Percentiles rank a stretch among this genome's conserved stretches.
Conservation (phyloP, 352 stramenopile species). For the Bremia lactucae region DNA sequence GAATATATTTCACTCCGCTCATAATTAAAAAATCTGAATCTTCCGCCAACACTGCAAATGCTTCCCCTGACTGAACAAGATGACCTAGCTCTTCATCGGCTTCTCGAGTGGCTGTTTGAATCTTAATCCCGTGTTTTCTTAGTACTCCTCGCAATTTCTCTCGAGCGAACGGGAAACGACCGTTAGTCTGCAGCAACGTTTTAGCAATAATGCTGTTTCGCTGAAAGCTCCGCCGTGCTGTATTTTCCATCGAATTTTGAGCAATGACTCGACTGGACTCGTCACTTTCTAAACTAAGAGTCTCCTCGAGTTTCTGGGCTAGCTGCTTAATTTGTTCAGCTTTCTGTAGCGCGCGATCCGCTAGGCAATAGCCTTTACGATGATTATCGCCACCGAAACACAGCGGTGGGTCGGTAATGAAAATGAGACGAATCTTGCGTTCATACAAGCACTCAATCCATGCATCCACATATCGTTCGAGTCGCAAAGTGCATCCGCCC, state of each 20-base stretch:
- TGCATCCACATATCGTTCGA: slow-evolving; percentile 32
- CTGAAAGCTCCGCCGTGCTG: neutral
- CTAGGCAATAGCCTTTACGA: slow-evolving; percentile 45
- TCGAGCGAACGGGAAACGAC: slow-evolving; percentile 64
- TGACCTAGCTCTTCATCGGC: slow-evolving; percentile 70
- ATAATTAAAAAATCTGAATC: slow-evolving; percentile 88
- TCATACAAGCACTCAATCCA: slow-evolving; percentile 38
- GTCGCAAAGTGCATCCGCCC: slow-evolving; percentile 36
- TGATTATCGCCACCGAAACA: slow-evolving; percentile 62
- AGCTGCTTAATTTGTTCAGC: slow-evolving; percentile 34
- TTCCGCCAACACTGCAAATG: slow-evolving; percentile 58
- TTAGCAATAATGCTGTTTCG: slow-evolving; percentile 10
- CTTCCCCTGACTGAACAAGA: slow-evolving; percentile 37
- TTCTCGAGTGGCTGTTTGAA: slow-evolving; percentile 52
- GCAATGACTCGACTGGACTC: neutral
- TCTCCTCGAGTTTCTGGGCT: slow-evolving; percentile 13
- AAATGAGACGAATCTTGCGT: slow-evolving; percentile 42
- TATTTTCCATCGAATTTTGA: neutral
- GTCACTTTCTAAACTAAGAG: neutral
- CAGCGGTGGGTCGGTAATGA: slow-evolving; percentile 64
- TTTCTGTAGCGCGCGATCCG: slow-evolving; percentile 51
- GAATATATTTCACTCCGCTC: slow-evolving; percentile 73
- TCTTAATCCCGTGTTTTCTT: slow-evolving; percentile 30
- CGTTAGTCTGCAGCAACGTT: slow-evolving; percentile 49
- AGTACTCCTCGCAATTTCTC: slow-evolving; percentile 57